Conservation (phyloP, 192 early-diverging fungal species). For the Backusella tuberculispora region DNA sequence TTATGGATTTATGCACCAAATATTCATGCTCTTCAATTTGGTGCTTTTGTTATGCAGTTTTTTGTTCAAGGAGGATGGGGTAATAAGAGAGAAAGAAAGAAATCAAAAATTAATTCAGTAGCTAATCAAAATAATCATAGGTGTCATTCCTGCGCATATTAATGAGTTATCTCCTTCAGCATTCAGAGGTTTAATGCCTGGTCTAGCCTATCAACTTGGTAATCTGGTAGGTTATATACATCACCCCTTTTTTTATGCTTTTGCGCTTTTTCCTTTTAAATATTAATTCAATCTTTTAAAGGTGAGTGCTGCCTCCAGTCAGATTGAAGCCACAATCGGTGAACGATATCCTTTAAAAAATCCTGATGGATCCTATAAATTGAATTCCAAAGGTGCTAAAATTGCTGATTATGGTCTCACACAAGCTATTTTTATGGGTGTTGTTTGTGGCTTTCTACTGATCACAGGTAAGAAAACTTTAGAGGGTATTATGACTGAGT, state of each 20-base stretch:
- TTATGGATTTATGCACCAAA: conserved; percentile 61
- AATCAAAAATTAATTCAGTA: too few relatives aligned
- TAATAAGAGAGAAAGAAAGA: not conserved
- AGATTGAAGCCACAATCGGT: conserved; percentile 49
- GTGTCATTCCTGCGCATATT: conserved; percentile 73
- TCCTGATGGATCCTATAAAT: conserved; percentile 15
- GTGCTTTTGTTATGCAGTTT: conserved; percentile 59
- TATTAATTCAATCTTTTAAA: not conserved
- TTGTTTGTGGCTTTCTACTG: conserved; percentile 30
- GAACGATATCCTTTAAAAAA: conserved; percentile 32
- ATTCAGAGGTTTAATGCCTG: conserved; percentile 71
- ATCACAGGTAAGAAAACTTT: not conserved
- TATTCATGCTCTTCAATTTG: conserved; percentile 33
- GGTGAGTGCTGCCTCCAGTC: conserved; percentile 47
- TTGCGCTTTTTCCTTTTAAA: not conserved
- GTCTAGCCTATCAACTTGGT: conserved; percentile 79
- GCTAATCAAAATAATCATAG: conserved; percentile 20
- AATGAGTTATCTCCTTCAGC: conserved; percentile 69
- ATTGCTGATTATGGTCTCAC: conserved; percentile 56
- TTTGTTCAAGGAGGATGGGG: conserved; percentile 63
- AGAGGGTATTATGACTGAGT: too few relatives aligned
- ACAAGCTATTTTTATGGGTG: conserved; percentile 65
- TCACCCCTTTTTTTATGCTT: not conserved
- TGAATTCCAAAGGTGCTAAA: conserved; percentile 17
- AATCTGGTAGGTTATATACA: conserved; percentile 64